Conservation (phyloP, 2,329 filamentous ascomycete genomes). For the Thielaviopsis ethacetica region DNA sequence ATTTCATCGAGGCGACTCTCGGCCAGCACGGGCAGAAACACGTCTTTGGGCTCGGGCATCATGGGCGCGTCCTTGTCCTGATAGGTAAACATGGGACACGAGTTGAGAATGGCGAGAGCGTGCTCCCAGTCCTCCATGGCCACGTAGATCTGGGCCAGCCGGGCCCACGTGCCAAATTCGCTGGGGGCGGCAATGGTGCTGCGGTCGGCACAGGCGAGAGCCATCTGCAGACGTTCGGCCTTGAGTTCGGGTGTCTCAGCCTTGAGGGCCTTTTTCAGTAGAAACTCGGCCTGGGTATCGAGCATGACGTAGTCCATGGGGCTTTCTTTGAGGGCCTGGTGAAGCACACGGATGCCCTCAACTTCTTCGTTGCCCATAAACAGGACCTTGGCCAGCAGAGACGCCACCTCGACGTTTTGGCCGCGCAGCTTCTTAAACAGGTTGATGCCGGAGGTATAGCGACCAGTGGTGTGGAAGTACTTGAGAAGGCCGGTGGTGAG, state of each 20-base stretch:
- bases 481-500: slow-evolving; percentile 82
- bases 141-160: slow-evolving; percentile 85
- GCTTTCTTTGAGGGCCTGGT: slow-evolving; percentile 74
- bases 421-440: slow-evolving; percentile 89
- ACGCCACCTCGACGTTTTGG: slow-evolving; percentile 86
- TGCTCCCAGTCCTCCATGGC: slow-evolving; percentile 93
- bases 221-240: slow-evolving; percentile 61
- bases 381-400: slow-evolving; percentile 74
- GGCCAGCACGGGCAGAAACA: slow-evolving; percentile 70
- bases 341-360: slow-evolving; percentile 74
- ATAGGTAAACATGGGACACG: slow-evolving; percentile 99
- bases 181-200: slow-evolving; percentile 90
- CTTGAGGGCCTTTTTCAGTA: slow-evolving; percentile 61
- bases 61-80: slow-evolving; percentile 93
- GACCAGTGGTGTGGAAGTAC: slow-evolving; percentile 89
- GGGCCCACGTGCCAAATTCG: slow-evolving; percentile 94
- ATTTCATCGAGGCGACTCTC: slow-evolving; percentile 93
- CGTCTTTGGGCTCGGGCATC: slow-evolving; percentile 82
- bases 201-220: slow-evolving; percentile 81
- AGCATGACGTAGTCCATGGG: slow-evolving; percentile 98
- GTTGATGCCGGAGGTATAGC: slow-evolving; percentile 90
- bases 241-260: slow-evolving; percentile 37
- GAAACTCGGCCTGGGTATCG: slow-evolving; percentile 84
- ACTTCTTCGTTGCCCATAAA: slow-evolving; percentile 96
- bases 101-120: slow-evolving; percentile 86